Base-by-base conservation (phyloP, 192 early-diverging fungal species). In the Endogone sp. region DNA sequence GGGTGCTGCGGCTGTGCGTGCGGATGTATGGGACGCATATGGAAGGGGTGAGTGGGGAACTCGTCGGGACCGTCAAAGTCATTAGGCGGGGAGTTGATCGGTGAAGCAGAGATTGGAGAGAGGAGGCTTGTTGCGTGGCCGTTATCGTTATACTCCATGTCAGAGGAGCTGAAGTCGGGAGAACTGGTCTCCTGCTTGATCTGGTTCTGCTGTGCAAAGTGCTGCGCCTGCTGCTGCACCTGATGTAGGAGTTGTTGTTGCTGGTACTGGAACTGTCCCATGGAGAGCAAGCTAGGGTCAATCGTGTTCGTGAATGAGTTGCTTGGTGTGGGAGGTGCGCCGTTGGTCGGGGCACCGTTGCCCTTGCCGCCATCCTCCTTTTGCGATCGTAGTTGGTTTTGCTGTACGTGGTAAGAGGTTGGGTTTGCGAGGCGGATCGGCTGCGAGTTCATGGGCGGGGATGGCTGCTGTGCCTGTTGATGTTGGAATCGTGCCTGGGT, bases 141-240 rank as follows among this genome's bases (percentile, higher is more conserved):
- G 25, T 66, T 72, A 37, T 78, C 69, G 44, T 72, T 73, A 72
- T 71, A 78, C 54, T 81, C 79, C 73, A 81, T 73, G 37, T 78
- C 76, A 4, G 63, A n/a, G 31, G 54, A 29, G 30, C 75, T 31
- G 62, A 74, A 78, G 58, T 81, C 79, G 20, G 75, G 72, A 10
- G 75, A 73, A 13, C 64, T 70, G 3, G 75, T 31, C 37, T 81
- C 76, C 68, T 81, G 73, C 64, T 78, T 81, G 66, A 81, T 72
- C 24, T 68, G 55, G 11, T 61, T 24, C 20, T 59, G 23, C 24
- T 67, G 65, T 56, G n/a, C n/a, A n/a, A n/a, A n/a, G n/a, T 67
- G 65, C 20, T 69, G 57, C 29, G 6, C n/a, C 22, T 60, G 59
- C 59, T 60, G 59, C 59, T 60, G 59, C 23, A 8, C 8, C 27